Base-by-base conservation (phyloP, 1,284 basidiomycete species). In the Nidula niveotomentosa region DNA sequence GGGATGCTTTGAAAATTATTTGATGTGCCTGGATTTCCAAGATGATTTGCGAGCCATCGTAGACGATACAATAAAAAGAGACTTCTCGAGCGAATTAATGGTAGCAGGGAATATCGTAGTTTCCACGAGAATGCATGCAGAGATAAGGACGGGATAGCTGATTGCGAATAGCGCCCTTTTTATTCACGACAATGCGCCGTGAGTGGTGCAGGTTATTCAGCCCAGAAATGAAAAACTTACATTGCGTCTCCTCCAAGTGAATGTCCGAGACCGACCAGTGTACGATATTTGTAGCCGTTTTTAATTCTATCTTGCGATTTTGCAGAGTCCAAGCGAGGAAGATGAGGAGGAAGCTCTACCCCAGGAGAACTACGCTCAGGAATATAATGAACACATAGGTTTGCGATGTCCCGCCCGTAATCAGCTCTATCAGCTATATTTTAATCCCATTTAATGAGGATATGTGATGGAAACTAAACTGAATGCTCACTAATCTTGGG, bases 331-430 rank as follows among this genome's bases (percentile, higher is more conserved):
- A 62, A 36, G 44, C 59, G 63, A n/a, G 54, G 36, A 4, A 65
- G 49, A 17, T 58, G 41, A 3, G 51, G 52, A 1, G 63, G 62
- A 7, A 63, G 49, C 36, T 58, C 54, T 35, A 49, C 56, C 1
- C 58, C 56, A 1, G 56, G 23, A 15, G 60, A 53, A 15, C 3
- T 6, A 1, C 53, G 56, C 0, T 58, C 54, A 9, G 64, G 63
- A 13, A 66, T 54, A 52, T 63, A 53, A 44, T 66, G 48, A 4
- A 66, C 55, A 12, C 64, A 57, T 30, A 66, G 55, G 48, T 64
- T 66, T 41, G 64, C 64, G 9, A 66, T 53, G 49, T 66, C 64
- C 17, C 62, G 62, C 35, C 56, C 64, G 18, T 64, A 64, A 30
- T 66, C 64, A 36, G 60, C 58, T 17, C 64, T 58, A 49, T 66